These are phyloP conservation scores for Halophytophthora polymorphica DNA, from an alignment of 352 stramenopile species.

Conservation along the genomic window DNA sequence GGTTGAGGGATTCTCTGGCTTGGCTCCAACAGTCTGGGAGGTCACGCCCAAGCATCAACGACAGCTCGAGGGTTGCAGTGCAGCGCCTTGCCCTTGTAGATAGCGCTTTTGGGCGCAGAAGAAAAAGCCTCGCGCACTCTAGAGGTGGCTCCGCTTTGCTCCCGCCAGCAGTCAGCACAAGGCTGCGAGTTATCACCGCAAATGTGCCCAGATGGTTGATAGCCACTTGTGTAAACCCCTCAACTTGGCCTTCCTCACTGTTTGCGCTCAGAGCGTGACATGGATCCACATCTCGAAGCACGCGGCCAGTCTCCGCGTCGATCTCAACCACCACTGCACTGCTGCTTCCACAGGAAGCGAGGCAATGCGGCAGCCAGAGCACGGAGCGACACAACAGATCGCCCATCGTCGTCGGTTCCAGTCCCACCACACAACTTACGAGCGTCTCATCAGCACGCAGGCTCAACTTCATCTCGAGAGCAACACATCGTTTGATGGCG, in stretches of 20 bases:
- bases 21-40: constrained; percentile 7
- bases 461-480: constrained; percentile 2
- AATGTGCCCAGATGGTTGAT: constrained; percentile 19
- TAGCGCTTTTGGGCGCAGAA: constrained; percentile 9
- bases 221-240: constrained; percentile 8
- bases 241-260: background rate
- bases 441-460: constrained; percentile 29
- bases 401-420: constrained; percentile 34
- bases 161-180: constrained; percentile 1
- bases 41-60: constrained; percentile 13
- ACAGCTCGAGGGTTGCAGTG: constrained; percentile 2
- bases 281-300: constrained; percentile 18
- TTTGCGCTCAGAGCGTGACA: background rate
- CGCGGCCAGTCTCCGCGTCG: constrained; percentile 18
- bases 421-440: constrained; percentile 41
- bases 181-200: constrained; percentile 14
- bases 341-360: constrained; percentile 5
- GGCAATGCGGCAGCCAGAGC: constrained; percentile 29
- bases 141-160: constrained; percentile 1
- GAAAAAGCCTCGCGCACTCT: constrained; percentile 10
- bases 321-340: constrained; percentile 24
- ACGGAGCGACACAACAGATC: constrained; percentile 23
- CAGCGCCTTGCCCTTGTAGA: background rate
- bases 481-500: constrained; percentile 19
- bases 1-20: constrained; percentile 1